phyloP scores from a whole-genome alignment of 2,329 filamentous ascomycete species.

The Fusarium udum region DNA sequence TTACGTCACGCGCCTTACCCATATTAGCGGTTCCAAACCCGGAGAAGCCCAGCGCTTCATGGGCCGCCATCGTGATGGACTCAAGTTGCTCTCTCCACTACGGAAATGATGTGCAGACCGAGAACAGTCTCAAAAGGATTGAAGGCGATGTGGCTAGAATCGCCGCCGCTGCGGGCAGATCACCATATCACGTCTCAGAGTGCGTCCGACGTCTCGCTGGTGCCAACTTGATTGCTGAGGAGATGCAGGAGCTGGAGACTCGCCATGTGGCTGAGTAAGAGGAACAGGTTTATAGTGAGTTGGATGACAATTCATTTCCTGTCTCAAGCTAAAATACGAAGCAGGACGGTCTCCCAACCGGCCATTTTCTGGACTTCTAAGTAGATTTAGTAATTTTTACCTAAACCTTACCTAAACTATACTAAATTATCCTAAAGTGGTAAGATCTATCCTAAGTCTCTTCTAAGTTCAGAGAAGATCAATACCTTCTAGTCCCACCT shows the following conservation, averaged over 20 bases:
- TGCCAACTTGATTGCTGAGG: neutral
- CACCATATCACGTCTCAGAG: neutral
- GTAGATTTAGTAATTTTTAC: neutral
- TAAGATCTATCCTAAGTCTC: neutral
- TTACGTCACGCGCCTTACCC: too few relatives aligned
- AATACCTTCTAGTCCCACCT: neutral
- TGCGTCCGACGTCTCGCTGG: neutral
- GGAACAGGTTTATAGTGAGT: too few relatives aligned
- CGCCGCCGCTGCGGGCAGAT: neutral
- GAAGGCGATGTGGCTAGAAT: neutral
- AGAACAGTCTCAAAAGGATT: neutral
- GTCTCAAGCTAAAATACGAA: too few relatives aligned
- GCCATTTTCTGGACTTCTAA: too few relatives aligned
- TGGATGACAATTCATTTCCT: too few relatives aligned
- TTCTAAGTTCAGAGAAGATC: neutral
- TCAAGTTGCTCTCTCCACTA: neutral
- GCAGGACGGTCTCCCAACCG: too few relatives aligned
- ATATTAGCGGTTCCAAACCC: neutral
- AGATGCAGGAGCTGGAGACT: too few relatives aligned
- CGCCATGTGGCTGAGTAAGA: neutral
- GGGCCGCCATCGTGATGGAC: neutral
- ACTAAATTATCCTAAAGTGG: neutral
- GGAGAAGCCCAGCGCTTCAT: neutral
- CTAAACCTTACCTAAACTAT: neutral
- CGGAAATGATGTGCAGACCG: too few relatives aligned